Evolutionary conservation across 148 eudicot species (phyloP).

Genomic region (Vaccinium macrocarpon): DNA sequence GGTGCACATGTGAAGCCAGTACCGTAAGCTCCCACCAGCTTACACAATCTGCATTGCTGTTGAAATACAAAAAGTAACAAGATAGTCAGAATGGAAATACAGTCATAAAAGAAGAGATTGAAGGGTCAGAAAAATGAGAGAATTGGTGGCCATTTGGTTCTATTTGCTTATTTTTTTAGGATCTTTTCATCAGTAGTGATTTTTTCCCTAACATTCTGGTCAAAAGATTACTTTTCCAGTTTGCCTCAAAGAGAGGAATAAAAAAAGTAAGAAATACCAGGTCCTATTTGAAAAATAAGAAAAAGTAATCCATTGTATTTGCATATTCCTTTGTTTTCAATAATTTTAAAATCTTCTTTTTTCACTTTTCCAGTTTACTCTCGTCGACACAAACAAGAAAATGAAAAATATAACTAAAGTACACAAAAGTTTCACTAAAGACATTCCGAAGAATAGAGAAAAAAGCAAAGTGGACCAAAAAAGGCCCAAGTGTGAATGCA

Average conservation of each 20-base stretch:
- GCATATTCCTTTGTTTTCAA: background rate
- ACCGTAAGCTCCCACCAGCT: conserved; percentile 97
- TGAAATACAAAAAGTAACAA: conserved; percentile 8
- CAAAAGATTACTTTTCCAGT: background rate
- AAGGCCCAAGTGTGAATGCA: background rate
- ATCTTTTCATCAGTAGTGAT: background rate
- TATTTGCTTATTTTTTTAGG: background rate
- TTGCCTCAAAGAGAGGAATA: background rate
- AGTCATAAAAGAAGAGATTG: background rate
- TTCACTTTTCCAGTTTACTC: background rate
- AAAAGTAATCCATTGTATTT: background rate
- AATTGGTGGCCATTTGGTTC: background rate
- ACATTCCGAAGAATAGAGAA: background rate
- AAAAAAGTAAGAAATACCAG: background rate
- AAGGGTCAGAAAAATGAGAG: background rate
- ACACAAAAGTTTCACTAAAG: background rate
- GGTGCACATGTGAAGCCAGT: conserved; percentile 86
- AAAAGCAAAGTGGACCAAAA: background rate
- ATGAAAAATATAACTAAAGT: background rate
- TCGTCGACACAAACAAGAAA: background rate
- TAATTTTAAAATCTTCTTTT: background rate
- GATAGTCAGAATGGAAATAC: conserved; percentile 1
- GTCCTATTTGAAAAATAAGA: background rate
- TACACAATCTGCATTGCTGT: conserved; percentile 79
- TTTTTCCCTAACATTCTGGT: background rate